Evolutionary conservation across 345 rosid genomes (phyloP).

Genomic region (Corymbia maculata): DNA sequence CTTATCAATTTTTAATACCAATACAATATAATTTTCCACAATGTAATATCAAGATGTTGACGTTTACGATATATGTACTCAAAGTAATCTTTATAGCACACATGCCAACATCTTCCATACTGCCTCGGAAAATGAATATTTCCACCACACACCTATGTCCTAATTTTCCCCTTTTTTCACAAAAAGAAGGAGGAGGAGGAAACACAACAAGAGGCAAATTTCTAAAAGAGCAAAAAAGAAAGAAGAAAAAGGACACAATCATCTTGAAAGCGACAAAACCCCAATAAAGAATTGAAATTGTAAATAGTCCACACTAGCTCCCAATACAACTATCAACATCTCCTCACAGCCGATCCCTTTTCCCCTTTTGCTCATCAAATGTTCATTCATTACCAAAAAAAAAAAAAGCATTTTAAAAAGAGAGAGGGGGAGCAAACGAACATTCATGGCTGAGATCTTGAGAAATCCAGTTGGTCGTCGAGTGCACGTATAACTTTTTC

Average conservation of each 20-base stretch:
- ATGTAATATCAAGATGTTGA: neutral
- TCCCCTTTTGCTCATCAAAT: neutral
- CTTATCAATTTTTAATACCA: neutral
- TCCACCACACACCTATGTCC: neutral
- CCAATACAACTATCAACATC: neutral
- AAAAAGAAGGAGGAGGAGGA: neutral
- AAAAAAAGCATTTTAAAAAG: neutral
- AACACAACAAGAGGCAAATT: neutral
- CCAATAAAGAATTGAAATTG: neutral
- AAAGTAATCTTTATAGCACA: neutral
- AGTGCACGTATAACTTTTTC: neutral
- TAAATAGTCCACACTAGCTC: neutral
- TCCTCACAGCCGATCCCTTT: neutral
- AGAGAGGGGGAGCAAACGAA: constrained; percentile 4
- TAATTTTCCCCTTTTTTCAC: neutral
- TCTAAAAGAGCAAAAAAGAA: neutral
- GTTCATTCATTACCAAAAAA: neutral
- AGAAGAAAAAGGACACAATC: neutral
- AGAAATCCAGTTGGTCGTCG: constrained; percentile 24
- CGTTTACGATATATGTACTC: neutral
- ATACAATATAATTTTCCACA: neutral
- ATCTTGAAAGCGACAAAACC: neutral
- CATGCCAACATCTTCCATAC: neutral
- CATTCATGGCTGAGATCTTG: constrained; percentile 39
- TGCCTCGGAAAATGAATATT: neutral